Base-by-base conservation (phyloP, 352 stramenopile species). In the Peronospora belbahrii region DNA sequence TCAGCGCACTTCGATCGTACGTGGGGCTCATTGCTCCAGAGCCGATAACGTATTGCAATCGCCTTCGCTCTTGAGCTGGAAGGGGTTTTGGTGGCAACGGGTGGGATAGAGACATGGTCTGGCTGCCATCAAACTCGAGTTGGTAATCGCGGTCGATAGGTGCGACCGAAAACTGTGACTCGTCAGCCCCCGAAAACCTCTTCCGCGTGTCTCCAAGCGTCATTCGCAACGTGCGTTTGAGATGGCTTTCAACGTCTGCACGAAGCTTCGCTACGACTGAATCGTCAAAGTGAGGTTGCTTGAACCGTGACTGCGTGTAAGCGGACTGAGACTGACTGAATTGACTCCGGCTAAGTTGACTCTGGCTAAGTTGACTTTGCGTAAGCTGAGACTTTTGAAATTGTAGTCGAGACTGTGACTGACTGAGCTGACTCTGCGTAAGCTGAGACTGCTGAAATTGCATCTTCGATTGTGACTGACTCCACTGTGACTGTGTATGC, bases 1-100 rank as follows among this genome's bases (percentile, higher is more conserved):
- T 69, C 13, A 82, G 50, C 17, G 69, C 73, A 51, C 59, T 48
- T 37, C 56, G 72, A 46, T 85, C 73, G 58, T 82, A 82, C 34
- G 55, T 55, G 0, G 58, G 45, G 0, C 58, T 55, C 19, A 85
- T 42, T 2, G 73, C 67, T 1, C 65, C 62, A 7, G 69, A 76
- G 17, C 59, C 24, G 9, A 67, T 28, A n/a, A 82, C 65, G 34
- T 72, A 60, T 8, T 70, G 38, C n/a, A 85, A 41, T 31, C 73
- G 46, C 18, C 44, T 3, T 18, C 55, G 45, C 41, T 85, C 70
- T 44, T 76, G 66, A 19, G 52, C 48, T 0, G 61, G 41, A 3
- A 62, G 39, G 0, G 65, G 61, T 41, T 59, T 59, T 0, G 73
- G 73, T 20, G 70, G 68, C 42, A 82, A 39, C 37, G 73, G 73